A percentile compares a stretch with the other conserved stretches of the same genome.
These are phyloP conservation scores for Jimgerdemannia flammicorona DNA, from an alignment of 192 early-diverging fungal species.

Conservation along the genomic window DNA sequence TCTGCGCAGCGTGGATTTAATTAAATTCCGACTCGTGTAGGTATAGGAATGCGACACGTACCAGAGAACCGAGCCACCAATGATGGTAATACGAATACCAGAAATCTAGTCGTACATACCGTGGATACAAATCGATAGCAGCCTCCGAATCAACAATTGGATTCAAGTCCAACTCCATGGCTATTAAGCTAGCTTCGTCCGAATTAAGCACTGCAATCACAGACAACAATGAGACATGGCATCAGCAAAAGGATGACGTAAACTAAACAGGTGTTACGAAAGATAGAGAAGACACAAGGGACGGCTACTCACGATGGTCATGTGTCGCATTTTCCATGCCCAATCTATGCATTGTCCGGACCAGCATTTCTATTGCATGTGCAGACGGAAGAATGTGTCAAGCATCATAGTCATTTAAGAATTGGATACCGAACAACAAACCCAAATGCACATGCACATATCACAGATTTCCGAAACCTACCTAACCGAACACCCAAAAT, in stretches of 20 bases:
- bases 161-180: conserved; percentile 82
- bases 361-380: conserved; percentile 44
- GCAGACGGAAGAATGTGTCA: too few relatives aligned
- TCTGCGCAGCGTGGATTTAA: conserved; percentile 15
- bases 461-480: conserved; percentile 13
- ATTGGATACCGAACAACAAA: not conserved
- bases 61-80: not conserved
- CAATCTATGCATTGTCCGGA: conserved; percentile 66
- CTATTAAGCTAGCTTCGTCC: conserved; percentile 86
- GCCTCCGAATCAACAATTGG: conserved; percentile 66
- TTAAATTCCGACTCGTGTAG: too few relatives aligned
- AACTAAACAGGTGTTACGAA: not conserved
- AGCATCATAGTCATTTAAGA: not conserved
- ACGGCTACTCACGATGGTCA: conserved; percentile 54
- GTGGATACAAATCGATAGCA: conserved; percentile 51
- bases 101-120: conserved; percentile 30
- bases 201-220: conserved; percentile 56
- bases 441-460: not conserved
- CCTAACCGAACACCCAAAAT: conserved; percentile 72
- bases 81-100: not conserved
- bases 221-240: not conserved
- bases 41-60: not conserved
- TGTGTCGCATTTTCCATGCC: conserved; percentile 80
- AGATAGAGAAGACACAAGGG: not conserved
- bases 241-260: not conserved